Conservation (phyloP, 1,284 basidiomycete genomes). For the Marasmius sp. region DNA sequence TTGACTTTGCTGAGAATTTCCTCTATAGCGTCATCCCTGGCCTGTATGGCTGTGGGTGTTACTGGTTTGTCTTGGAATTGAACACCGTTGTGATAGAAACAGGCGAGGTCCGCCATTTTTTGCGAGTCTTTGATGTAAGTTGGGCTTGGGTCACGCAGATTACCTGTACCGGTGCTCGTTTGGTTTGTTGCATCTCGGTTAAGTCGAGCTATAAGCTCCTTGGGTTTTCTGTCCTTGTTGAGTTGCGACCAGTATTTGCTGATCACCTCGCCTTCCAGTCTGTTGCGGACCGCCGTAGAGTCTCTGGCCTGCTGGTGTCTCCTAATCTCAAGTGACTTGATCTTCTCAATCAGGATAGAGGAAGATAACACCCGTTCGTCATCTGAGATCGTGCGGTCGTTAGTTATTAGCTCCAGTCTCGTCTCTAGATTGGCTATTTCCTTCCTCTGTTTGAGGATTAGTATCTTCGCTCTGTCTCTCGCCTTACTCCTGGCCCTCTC, state of each 20-base stretch:
- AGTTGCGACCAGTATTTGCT: constrained; percentile 26
- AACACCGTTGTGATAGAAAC: constrained; percentile 17
- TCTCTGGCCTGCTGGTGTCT: constrained; percentile 4
- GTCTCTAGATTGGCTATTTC: constrained; percentile 10
- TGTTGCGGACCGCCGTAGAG: constrained; percentile 9
- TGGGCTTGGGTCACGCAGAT: background rate
- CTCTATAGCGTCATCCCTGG: constrained; percentile 4
- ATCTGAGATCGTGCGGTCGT: too few relatives aligned
- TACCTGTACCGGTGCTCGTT: background rate
- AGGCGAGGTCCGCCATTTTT: constrained; percentile 18
- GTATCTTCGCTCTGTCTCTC: constrained; percentile 3
- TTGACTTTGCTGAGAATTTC: too few relatives aligned
- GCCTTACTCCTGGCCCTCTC: constrained; percentile 4
- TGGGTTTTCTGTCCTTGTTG: constrained; percentile 17
- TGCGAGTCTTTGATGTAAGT: constrained; percentile 6
- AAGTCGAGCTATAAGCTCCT: constrained; percentile 14
- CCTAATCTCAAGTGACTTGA: constrained; percentile 8
- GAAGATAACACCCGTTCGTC: too few relatives aligned
- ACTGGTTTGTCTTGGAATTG: constrained; percentile 4
- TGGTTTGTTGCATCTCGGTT: background rate
- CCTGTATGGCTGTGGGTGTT: background rate
- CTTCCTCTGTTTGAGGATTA: constrained; percentile 5
- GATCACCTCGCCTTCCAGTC: constrained; percentile 22
- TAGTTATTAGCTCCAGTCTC: constrained; percentile 9
- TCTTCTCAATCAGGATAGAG: too few relatives aligned